A percentile compares a stretch with the other conserved stretches of the same genome.
phyloP scores from a whole-genome alignment of 2,329 filamentous ascomycete species.

The Venturia asperata region DNA sequence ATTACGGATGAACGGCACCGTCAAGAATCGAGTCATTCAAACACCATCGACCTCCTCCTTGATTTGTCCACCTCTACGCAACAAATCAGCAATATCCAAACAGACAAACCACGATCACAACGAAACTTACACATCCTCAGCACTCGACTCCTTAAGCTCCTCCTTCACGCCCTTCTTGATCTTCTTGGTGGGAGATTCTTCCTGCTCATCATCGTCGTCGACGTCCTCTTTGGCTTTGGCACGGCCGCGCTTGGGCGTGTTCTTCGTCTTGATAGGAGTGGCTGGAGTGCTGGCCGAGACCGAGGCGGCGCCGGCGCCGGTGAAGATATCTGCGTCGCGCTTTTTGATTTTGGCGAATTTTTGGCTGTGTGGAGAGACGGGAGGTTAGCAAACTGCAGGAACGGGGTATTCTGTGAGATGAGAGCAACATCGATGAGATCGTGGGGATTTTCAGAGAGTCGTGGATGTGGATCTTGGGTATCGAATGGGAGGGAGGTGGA shows the following conservation, averaged over 20 bases:
- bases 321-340: slow-evolving; percentile 15
- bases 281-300: neutral
- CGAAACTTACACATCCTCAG: slow-evolving; percentile 3
- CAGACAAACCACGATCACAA: neutral
- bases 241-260: slow-evolving; percentile 11
- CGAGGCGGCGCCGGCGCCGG: neutral
- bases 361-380: slow-evolving; percentile 1
- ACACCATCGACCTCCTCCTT: neutral
- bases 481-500: too few species aligned
- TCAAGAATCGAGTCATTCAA: neutral
- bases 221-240: neutral
- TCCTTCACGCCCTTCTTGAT: neutral
- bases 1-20: neutral
- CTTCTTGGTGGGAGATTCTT: neutral
- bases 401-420: neutral
- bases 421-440: neutral
- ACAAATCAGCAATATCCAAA: neutral
- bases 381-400: neutral
- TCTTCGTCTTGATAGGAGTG: slow-evolving; percentile 5
- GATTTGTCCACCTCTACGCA: neutral
- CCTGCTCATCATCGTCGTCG: neutral
- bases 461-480: neutral
- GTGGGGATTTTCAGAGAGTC: neutral
- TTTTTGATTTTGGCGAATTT: slow-evolving; percentile 18
- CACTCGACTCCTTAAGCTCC: neutral